phyloP scores from a whole-genome alignment of 1,284 basidiomycete species.

The Nidula niveotomentosa region DNA sequence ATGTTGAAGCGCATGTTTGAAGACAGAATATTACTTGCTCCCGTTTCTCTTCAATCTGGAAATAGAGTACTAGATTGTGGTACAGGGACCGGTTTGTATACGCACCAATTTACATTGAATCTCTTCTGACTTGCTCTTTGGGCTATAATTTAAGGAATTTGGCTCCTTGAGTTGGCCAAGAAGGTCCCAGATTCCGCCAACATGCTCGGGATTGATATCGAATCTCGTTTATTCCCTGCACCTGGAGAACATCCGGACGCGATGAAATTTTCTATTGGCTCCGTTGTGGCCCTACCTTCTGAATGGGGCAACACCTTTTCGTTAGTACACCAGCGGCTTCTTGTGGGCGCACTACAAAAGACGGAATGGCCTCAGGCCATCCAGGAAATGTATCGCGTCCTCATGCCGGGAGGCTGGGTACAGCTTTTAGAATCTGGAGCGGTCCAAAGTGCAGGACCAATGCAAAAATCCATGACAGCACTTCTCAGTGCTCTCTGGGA shows the following conservation, averaged over 20 bases:
- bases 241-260: neutral
- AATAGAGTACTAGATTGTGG: neutral
- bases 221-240: neutral
- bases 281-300: neutral
- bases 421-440: neutral
- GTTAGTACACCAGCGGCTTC: neutral
- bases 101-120: neutral
- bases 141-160: neutral
- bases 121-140: neutral
- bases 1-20: neutral
- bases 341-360: neutral
- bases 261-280: neutral
- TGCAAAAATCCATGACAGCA: too few species aligned
- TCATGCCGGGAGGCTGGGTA: neutral
- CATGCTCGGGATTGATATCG: neutral
- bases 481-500: too few species aligned
- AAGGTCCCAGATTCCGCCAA: neutral
- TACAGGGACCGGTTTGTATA: neutral
- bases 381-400: neutral
- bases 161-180: neutral
- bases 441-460: neutral
- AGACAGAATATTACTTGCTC: neutral
- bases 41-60: neutral
- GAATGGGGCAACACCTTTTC: neutral
- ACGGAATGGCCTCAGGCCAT: neutral